Base-by-base conservation (phyloP, 352 stramenopile species). In the Vaucheria bursata region DNA sequence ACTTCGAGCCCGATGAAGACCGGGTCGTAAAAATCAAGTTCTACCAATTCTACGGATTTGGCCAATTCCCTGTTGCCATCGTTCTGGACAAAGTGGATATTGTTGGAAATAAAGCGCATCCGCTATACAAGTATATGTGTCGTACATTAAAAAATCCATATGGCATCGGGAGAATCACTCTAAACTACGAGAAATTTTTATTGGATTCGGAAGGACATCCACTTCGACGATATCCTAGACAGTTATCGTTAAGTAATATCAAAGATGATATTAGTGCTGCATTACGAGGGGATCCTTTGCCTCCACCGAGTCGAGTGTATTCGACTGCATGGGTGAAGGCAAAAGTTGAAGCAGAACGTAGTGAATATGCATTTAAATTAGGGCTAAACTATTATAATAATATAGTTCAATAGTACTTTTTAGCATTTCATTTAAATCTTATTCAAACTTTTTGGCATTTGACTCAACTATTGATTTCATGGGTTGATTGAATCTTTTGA, bases 151-250 rank as follows among this genome's bases (percentile, higher is more conserved):
- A 77, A 72, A 87, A 86, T 64, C 84, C 84, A 3, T 86, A 87
- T 77, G 83, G 81, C 66, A 85, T 87, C 37, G 74, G 45, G 70
- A 70, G 84, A 0, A 78, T 87, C 18, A 86, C 84, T 3, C 64
- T 87, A 0, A 87, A 87, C 80, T 87, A 81, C 66, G 84, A 87
- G 71, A 87, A 87, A 64, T 87, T 87, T 71, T 73, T 87, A 0
- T 66, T 87, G 34, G 84, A 87, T 73, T 34, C 53, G 5, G 50
- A 85, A 25, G 84, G 84, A 5, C 35, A 70, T 36, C 73, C 78
- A 1, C 29, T 87, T 18, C 69, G 84, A 18, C 39, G 84, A 18
- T 87, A 87, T 59, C 84, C 84, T 7, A 70, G 84, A 29, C 79
- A 85, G 39, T 77, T 85, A 6, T 45, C 79, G 25, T 38, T 82